Evolutionary conservation across 2,329 filamentous ascomycete genomes (phyloP), one percentile per base, ranked within the genome.

Genomic region (Exophiala sideris): DNA sequence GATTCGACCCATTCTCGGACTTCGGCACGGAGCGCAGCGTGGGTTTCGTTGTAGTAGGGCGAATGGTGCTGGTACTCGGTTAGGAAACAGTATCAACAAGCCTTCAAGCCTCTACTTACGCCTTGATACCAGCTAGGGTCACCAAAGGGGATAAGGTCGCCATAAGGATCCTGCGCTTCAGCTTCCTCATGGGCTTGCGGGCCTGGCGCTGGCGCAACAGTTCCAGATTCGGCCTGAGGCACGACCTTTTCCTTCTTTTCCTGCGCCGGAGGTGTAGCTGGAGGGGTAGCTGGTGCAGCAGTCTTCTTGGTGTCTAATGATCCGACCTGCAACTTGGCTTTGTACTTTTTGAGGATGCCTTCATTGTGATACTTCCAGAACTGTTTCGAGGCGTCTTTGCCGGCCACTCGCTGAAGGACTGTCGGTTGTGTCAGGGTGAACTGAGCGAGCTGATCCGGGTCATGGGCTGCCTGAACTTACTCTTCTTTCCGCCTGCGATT

Each of bases 121-220:
- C 86, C 86, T 72, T 96, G 91, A 73, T 96, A 96, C 94, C 94
- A 99, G 44, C 82, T 84, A 10, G 94, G 94, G 66, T 99, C 94
- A 24, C 84, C 88, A 68, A 95, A 97, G 32, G 94, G 94, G 61
- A 99, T 86, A 69, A 94, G 79, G 63, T 88, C 84, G 56, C 94
- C 94, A 69, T 84, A 97, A 0, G 87, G 80, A 66, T 97, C 92
- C 49, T 96, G 78, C 3, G 91, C 79, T 72, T 91, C 89, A 8
- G 80, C 74, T 57, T 85, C 79, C 59, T 85, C 79, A 69, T 40
- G 8, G 5, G 54, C 56, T 36, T 38, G 36, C 40, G 67, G 76
- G 42, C 68, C 70, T 24, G 78, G 70, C 36, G 74, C 66, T 61
- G 75, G 71, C 60, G 72, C 67, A 45, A 78, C 73, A 32, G 77